Base-by-base conservation (phyloP, 2,329 filamentous ascomycete genomes). In the Meredithiella fracta region DNA sequence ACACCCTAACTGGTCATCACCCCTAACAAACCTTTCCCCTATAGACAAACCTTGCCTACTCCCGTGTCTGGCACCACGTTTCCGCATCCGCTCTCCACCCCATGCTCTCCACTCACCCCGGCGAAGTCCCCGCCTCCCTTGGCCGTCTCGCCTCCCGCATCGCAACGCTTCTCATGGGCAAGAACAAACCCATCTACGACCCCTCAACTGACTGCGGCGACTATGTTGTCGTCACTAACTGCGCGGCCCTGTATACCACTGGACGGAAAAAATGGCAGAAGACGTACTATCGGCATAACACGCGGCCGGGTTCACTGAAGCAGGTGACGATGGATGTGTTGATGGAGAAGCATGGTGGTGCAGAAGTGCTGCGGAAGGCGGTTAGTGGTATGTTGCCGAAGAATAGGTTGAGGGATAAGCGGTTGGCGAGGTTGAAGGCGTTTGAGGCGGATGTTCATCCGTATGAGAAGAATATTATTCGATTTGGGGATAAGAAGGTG, bases 341-440 rank as follows among this genome's bases (percentile, higher is more conserved):
- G 75, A 92, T 96, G 76, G 83, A 80, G 64, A 96, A 96, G 75
- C 86, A 88, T 73, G 92, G 92, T 61, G 92, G 92, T 52, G 83
- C 84, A 38, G 92, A 98, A 76, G 83, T 98, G 38, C 70, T 98
- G 67, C 77, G 88, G 65, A 86, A 89, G 68, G 92, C 94, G 1
- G 94, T 98, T 42, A 85, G 85, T 66, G 94, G 94, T 51, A 98
- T 98, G 92, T 70, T 98, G 69, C 92, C 92, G 55, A 98, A 98
- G 79, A 98, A 98, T 72, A 74, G 90, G 64, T 72, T 98, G 65
- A 75, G 91, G 64, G 89, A 96, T 68, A 86, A 88, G 73, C 73
- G 94, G 61, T 72, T 98, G 72, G 87, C 83, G 38, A 76, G 92
- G 63, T 71, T 98, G 67, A 98, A 97, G 79, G 90, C 86, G 4